Percentiles rank a stretch among this genome's conserved stretches.
Conservation (phyloP, 169 alveolate genomes). For the Plasmodium coatneyi region DNA sequence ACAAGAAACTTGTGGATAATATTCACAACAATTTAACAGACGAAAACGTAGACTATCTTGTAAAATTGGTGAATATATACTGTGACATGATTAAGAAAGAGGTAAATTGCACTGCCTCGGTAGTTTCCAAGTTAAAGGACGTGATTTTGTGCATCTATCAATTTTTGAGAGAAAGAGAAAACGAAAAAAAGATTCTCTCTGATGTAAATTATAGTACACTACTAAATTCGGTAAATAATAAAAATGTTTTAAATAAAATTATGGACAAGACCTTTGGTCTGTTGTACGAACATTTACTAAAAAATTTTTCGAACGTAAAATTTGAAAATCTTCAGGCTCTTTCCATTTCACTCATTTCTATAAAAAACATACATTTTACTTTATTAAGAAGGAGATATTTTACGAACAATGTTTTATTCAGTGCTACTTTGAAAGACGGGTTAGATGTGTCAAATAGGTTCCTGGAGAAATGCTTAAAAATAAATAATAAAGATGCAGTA, state of each 20-base stretch:
- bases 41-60: slow-evolving; percentile 43
- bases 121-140: slow-evolving; percentile 37
- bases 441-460: slow-evolving; percentile 36
- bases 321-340: slow-evolving; percentile 57
- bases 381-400: slow-evolving; percentile 30
- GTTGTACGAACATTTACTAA: slow-evolving; percentile 61
- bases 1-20: slow-evolving; percentile 22
- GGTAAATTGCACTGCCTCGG: slow-evolving; percentile 4
- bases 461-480: slow-evolving; percentile 26
- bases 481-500: slow-evolving; percentile 29
- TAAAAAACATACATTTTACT: slow-evolving; percentile 41
- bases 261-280: slow-evolving; percentile 28
- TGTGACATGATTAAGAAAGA: slow-evolving; percentile 49
- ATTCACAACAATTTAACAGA: slow-evolving; percentile 45
- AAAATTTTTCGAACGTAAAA: slow-evolving; percentile 22
- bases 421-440: slow-evolving; percentile 18
- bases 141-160: slow-evolving; percentile 28
- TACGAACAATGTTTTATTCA: slow-evolving; percentile 29
- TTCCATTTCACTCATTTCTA: slow-evolving; percentile 61
- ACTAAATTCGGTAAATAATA: slow-evolving; percentile 57
- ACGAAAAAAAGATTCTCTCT: slow-evolving; percentile 9
- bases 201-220: slow-evolving; percentile 53
- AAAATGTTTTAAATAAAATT: slow-evolving; percentile 38
- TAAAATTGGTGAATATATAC: slow-evolving; percentile 47
- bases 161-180: slow-evolving; percentile 3